A percentile compares a stretch with the other conserved stretches of the same genome.
These are phyloP conservation scores for Xylaria nigripes DNA, from an alignment of 495 filamentous ascomycete genomes.

Conservation along the genomic window DNA sequence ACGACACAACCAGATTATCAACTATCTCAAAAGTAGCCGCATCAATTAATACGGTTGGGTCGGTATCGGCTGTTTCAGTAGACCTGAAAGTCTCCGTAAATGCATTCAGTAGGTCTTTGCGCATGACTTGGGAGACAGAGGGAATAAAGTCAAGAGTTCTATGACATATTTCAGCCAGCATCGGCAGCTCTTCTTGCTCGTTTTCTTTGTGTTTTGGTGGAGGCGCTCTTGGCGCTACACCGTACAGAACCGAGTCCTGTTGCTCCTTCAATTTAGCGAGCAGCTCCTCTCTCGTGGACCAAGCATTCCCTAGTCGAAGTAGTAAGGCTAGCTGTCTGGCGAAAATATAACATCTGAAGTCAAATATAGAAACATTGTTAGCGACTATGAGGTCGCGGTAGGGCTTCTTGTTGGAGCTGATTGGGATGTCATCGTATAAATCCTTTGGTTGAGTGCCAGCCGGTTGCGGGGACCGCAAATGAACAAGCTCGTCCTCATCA, in stretches of 20 bases:
- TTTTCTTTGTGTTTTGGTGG: conserved; percentile 38
- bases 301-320: conserved; percentile 69
- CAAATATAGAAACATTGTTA: conserved; percentile 96
- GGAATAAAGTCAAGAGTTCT: conserved; percentile 74
- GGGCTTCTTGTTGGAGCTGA: conserved; percentile 65
- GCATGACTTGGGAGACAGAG: conserved; percentile 64
- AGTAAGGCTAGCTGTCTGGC: conserved; percentile 78
- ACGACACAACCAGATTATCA: conserved; percentile 76
- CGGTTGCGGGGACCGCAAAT: conserved; percentile 34
- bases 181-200: conserved; percentile 64
- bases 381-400: conserved; percentile 89
- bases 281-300: conserved; percentile 47
- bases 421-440: conserved; percentile 48
- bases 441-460: conserved; percentile 21
- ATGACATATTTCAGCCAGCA: conserved; percentile 72
- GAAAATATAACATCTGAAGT: conserved; percentile 93
- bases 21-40: conserved; percentile 46
- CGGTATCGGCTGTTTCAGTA: conserved; percentile 18
- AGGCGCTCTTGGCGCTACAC: conserved; percentile 42
- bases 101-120: conserved; percentile 58
- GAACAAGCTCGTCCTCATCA: conserved; percentile 38
- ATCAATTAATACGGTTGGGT: conserved; percentile 14
- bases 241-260: conserved; percentile 42
- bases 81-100: conserved; percentile 27
- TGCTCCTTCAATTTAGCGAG: conserved; percentile 51